phyloP scores from a whole-genome alignment of 768 basidiomycete genomes.

The Mycena epipterygia region DNA sequence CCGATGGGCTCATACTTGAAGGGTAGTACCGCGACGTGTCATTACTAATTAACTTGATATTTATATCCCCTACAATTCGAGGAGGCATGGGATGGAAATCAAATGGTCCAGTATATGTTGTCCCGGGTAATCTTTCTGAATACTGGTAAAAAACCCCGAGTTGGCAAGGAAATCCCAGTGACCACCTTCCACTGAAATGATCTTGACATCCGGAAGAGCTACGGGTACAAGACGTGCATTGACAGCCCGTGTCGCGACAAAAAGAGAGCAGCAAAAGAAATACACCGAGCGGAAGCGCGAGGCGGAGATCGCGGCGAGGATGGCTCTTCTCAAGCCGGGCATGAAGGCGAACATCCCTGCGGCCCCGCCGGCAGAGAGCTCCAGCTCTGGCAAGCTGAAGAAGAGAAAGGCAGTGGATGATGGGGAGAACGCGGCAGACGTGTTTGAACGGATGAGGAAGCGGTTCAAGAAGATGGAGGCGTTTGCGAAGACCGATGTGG shows the following conservation, averaged over 20 bases:
- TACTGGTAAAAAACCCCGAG: too few relatives aligned
- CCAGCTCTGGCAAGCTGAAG: slow-evolving; percentile 18
- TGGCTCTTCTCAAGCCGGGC: not conserved
- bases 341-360: slow-evolving; percentile 1
- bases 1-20: too few relatives aligned
- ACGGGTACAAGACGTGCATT: slow-evolving; percentile 6
- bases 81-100: too few relatives aligned
- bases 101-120: too few relatives aligned
- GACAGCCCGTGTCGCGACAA: slow-evolving; percentile 30
- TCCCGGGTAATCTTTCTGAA: too few relatives aligned
- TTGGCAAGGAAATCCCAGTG: too few relatives aligned
- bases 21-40: too few relatives aligned
- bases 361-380: not conserved
- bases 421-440: slow-evolving; percentile 10
- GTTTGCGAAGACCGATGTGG: not conserved
- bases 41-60: too few relatives aligned
- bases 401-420: slow-evolving; percentile 27
- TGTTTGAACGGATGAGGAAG: slow-evolving; percentile 22
- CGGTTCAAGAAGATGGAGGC: slow-evolving; percentile 27
- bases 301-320: not conserved
- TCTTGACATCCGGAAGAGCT: too few relatives aligned
- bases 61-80: too few relatives aligned
- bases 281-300: not conserved
- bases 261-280: not conserved
- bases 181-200: too few relatives aligned